Conservation (phyloP, 495 filamentous ascomycete species). For the Mytilinidion resinicola region DNA sequence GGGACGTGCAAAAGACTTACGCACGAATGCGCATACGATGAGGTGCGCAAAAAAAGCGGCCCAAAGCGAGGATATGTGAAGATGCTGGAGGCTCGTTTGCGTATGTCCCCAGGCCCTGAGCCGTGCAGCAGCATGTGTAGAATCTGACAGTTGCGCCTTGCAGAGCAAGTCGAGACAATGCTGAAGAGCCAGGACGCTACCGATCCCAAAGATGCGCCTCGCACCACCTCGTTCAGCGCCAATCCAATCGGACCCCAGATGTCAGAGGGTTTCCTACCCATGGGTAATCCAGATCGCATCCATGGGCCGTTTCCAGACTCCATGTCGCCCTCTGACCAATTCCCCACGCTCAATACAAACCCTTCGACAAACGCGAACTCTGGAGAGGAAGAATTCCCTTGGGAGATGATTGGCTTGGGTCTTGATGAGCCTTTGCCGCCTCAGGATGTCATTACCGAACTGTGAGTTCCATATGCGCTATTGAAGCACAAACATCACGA, state of each 20-base stretch:
- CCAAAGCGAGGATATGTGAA: slow-evolving; percentile 98
- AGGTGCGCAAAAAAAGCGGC: slow-evolving; percentile 93
- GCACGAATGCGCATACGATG: slow-evolving; percentile 92
- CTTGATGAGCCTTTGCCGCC: slow-evolving; percentile 85
- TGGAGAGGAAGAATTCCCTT: slow-evolving; percentile 39
- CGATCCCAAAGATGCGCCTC: slow-evolving; percentile 10
- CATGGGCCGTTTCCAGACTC: slow-evolving; percentile 11
- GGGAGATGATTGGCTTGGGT: slow-evolving; percentile 93
- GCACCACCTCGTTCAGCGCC: slow-evolving; percentile 10
- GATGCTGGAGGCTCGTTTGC: slow-evolving; percentile 86
- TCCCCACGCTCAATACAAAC: slow-evolving; percentile 22
- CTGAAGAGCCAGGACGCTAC: slow-evolving; percentile 65
- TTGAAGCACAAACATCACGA: no score
- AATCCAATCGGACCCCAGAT: slow-evolving; percentile 10
- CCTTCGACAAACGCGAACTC: slow-evolving; percentile 19
- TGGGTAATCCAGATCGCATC: slow-evolving; percentile 3
- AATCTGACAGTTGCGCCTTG: slow-evolving; percentile 7
- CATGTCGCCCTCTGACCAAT: slow-evolving; percentile 20
- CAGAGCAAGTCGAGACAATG: slow-evolving; percentile 91
- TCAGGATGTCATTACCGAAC: slow-evolving; percentile 81
- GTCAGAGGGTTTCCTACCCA: slow-evolving; percentile 1
- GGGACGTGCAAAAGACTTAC: slow-evolving; percentile 84
- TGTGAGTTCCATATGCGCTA: slow-evolving; percentile 50
- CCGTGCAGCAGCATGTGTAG: slow-evolving; percentile 11
- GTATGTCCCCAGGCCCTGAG: slow-evolving; percentile 46